Evolutionary conservation across 2,329 filamentous ascomycete genomes (phyloP).

Genomic region (Colletotrichum salicis): DNA sequence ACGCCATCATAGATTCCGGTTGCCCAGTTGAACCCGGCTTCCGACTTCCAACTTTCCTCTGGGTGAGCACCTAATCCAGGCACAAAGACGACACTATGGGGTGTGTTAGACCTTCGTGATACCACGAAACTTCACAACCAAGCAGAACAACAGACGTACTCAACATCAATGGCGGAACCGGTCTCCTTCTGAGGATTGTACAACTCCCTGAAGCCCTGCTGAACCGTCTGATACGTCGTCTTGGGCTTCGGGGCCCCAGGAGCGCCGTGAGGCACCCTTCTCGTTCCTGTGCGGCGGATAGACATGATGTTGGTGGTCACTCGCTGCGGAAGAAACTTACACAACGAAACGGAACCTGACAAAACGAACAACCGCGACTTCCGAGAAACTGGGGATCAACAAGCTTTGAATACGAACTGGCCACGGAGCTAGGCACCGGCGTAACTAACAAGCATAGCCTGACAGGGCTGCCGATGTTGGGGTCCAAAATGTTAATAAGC

Average conservation of each 20-base stretch:
- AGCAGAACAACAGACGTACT: conserved; percentile 40
- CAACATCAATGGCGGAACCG: conserved; percentile 46
- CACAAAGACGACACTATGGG: conserved; percentile 51
- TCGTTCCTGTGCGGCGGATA: conserved; percentile 28
- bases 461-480: conserved; percentile 17
- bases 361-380: background rate
- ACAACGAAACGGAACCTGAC: background rate
- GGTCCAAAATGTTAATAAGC: background rate
- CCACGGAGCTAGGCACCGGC: conserved; percentile 24
- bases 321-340: background rate
- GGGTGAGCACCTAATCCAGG: conserved; percentile 53
- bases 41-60: conserved; percentile 52
- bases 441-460: background rate
- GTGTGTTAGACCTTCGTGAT: conserved; percentile 22
- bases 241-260: conserved; percentile 38
- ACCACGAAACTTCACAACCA: background rate
- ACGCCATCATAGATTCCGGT: conserved; percentile 47
- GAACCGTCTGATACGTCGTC: conserved; percentile 48
- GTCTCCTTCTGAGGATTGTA: conserved; percentile 45
- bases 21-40: conserved; percentile 53
- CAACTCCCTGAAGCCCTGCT: conserved; percentile 52
- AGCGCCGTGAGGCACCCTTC: conserved; percentile 28
- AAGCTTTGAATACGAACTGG: conserved; percentile 19
- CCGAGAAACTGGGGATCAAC: conserved; percentile 6
- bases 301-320: conserved; percentile 22